Evolutionary conservation across 1,284 basidiomycete species (phyloP).

Genomic region (Cryptococcus sp.): DNA sequence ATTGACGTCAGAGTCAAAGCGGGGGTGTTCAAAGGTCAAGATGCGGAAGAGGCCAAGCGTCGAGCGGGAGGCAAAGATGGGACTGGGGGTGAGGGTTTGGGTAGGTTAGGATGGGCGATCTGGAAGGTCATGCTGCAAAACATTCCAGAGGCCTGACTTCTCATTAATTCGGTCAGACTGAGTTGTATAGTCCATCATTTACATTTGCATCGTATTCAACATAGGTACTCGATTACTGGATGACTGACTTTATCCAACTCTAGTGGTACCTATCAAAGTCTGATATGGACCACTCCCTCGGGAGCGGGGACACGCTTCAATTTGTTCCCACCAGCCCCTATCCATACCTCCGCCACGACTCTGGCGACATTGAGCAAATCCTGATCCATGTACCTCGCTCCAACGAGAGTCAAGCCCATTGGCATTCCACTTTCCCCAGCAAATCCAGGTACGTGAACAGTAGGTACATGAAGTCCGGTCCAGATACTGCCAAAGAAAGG

Average conservation of each 20-base stretch:
- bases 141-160: conserved; percentile 6
- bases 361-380: conserved; percentile 13
- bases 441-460: conserved; percentile 24
- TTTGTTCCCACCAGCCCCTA: conserved; percentile 12
- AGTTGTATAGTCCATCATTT: neutral
- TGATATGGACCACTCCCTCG: conserved; percentile 3
- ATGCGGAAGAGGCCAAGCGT: conserved; percentile 44
- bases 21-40: conserved; percentile 47
- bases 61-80: conserved; percentile 49
- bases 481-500: conserved; percentile 24
- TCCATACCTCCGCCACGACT: conserved; percentile 20
- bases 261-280: too few species aligned
- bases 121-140: conserved; percentile 50
- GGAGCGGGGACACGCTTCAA: conserved; percentile 11
- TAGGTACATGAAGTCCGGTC: conserved; percentile 28
- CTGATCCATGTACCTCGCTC: conserved; percentile 21
- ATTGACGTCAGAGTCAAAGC: conserved; percentile 45
- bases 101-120: conserved; percentile 50
- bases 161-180: neutral
- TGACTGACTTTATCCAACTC: too few species aligned
- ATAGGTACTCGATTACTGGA: too few species aligned
- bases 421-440: conserved; percentile 23
- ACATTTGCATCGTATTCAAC: too few species aligned
- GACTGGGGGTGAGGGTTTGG: conserved; percentile 49
- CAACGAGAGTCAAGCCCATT: conserved; percentile 24